Evolutionary conservation across 2,329 filamentous ascomycete genomes (phyloP).

Genomic region (Esteya vermicola): DNA sequence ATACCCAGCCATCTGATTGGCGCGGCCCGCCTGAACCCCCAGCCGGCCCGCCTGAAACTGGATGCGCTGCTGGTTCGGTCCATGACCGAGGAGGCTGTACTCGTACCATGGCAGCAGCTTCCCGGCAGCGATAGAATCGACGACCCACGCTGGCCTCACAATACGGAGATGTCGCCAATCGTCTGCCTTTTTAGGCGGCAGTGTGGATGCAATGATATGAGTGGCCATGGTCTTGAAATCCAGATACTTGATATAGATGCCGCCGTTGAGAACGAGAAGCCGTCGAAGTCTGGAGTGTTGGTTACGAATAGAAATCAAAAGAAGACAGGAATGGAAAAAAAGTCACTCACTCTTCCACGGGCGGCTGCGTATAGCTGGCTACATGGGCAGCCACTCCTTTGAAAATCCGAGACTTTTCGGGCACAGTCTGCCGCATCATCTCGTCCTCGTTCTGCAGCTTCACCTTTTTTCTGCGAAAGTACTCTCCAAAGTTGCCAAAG

Average conservation of each 20-base stretch:
- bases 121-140: constrained; percentile 73
- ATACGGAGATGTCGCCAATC: constrained; percentile 83
- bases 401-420: constrained; percentile 71
- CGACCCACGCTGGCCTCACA: constrained; percentile 88
- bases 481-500: constrained; percentile 83
- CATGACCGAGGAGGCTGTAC: constrained; percentile 76
- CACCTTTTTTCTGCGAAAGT: constrained; percentile 90
- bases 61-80: constrained; percentile 66
- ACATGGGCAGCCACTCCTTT: constrained; percentile 82
- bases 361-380: constrained; percentile 91
- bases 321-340: background rate
- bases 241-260: constrained; percentile 85
- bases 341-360: constrained; percentile 54
- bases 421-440: constrained; percentile 55
- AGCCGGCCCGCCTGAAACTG: constrained; percentile 50
- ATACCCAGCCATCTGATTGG: constrained; percentile 51
- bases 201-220: constrained; percentile 80
- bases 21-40: constrained; percentile 53
- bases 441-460: constrained; percentile 92
- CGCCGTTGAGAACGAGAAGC: constrained; percentile 84
- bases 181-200: constrained; percentile 84
- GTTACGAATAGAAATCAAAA: too few relatives aligned
- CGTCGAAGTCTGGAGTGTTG: constrained; percentile 63
- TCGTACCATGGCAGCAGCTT: constrained; percentile 72
- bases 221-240: constrained; percentile 91